These are phyloP conservation scores for Trichoderma guizhouense DNA, from an alignment of 2,329 filamentous ascomycete species.

Conservation along the genomic window DNA sequence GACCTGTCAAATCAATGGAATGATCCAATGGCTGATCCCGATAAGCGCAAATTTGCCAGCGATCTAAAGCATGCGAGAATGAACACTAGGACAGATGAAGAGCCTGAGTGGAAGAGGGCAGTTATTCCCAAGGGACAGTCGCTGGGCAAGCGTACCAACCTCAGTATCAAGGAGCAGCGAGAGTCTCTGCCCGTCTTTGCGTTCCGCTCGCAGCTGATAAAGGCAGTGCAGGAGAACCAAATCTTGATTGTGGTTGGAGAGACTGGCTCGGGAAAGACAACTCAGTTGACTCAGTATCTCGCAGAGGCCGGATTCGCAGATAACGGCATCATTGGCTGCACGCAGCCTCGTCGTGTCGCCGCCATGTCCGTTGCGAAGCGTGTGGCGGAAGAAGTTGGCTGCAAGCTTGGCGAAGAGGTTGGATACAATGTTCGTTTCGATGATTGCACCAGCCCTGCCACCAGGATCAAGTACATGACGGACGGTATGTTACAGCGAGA, in stretches of 20 bases:
- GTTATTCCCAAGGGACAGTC: conserved; percentile 76
- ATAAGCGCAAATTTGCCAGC: conserved; percentile 82
- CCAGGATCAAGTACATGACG: conserved; percentile 99
- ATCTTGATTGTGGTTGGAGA: conserved; percentile 95
- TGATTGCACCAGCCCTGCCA: conserved; percentile 81
- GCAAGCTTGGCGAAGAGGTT: conserved; percentile 83
- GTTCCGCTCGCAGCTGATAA: conserved; percentile 82
- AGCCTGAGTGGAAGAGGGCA: conserved; percentile 91
- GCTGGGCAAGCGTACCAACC: conserved; percentile 78
- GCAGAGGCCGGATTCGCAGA: conserved; percentile 89
- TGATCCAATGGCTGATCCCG: conserved; percentile 87
- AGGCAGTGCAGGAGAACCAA: conserved; percentile 84
- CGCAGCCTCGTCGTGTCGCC: conserved; percentile 92
- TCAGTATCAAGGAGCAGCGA: conserved; percentile 94
- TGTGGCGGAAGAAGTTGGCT: conserved; percentile 93
- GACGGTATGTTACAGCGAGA: conserved; percentile 97
- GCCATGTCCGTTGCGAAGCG: conserved; percentile 97
- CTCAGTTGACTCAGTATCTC: conserved; percentile 91
- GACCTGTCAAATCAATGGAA: conserved; percentile 92
- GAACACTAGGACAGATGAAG: conserved; percentile 59
- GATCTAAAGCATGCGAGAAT: conserved; percentile 70
- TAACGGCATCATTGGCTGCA: conserved; percentile 88
- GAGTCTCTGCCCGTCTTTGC: conserved; percentile 85
- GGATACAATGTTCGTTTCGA: conserved; percentile 98
- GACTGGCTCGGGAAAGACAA: conserved; percentile 96